Evolutionary conservation across 805 yeast genomes (phyloP).

Genomic region (Torulaspora quercuum): DNA sequence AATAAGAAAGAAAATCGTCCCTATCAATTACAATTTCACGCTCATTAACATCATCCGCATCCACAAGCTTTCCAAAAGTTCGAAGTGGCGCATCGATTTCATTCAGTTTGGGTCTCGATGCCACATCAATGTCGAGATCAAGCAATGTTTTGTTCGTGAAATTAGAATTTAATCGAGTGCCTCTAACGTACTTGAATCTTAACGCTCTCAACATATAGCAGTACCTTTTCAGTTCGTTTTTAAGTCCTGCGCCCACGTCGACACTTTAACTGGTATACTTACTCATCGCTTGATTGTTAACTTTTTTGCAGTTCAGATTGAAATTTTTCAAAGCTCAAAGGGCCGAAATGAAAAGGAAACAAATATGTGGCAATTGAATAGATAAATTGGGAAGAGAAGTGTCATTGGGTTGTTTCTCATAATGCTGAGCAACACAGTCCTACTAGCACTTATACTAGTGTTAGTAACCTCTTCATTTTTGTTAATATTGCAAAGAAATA

Average conservation of each 20-base stretch:
- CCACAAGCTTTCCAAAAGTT: conserved; percentile 18
- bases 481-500: conserved; percentile 18
- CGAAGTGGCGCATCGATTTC: conserved; percentile 2
- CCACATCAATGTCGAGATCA: conserved; percentile 4
- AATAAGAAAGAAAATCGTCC: conserved; percentile 36
- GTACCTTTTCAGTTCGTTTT: too few species aligned
- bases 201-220: conserved; percentile 13
- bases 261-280: not conserved
- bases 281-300: conserved; percentile 13
- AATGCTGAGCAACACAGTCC: conserved; percentile 19
- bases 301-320: conserved; percentile 4
- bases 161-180: conserved; percentile 7
- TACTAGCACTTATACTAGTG: conserved; percentile 19
- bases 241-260: too few species aligned
- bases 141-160: conserved; percentile 8
- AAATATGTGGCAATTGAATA: too few species aligned
- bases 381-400: not conserved
- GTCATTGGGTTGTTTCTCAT: too few species aligned
- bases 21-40: conserved; percentile 35
- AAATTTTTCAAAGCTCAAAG: conserved; percentile 14
- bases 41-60: conserved; percentile 4
- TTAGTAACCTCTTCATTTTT: conserved; percentile 21
- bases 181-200: conserved; percentile 2
- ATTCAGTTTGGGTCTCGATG: not conserved
- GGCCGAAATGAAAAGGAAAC: too few species aligned